Conservation (phyloP, 164 flowering plant genomes). For the Tinospora cordifolia region DNA sequence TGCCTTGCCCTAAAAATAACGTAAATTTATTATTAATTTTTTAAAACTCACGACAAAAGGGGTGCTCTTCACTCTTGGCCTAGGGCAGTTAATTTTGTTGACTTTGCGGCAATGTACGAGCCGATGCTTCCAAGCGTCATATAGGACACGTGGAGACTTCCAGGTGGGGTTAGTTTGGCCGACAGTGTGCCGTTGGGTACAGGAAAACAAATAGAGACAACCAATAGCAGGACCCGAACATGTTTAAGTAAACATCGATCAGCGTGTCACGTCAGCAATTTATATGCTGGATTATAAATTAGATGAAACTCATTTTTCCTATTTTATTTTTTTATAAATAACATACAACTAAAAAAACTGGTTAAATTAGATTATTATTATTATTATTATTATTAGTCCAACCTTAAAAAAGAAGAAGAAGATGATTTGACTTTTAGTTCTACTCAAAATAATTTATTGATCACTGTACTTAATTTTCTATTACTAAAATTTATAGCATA, state of each 20-base stretch:
- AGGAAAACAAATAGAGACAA: background rate
- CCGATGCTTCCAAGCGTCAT: background rate
- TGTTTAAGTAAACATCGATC: conserved; percentile 22
- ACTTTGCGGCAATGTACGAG: background rate
- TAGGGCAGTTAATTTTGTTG: background rate
- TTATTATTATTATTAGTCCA: too few relatives aligned
- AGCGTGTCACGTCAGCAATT: background rate
- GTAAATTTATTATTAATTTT: too few relatives aligned
- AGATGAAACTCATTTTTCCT: background rate
- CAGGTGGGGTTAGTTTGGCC: conserved; percentile 2
- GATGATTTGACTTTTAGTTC: too few relatives aligned
- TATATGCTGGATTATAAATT: background rate
- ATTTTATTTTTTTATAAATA: too few relatives aligned
- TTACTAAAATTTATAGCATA: too few relatives aligned
- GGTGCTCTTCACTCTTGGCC: too few relatives aligned
- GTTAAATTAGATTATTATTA: background rate
- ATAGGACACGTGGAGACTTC: background rate
- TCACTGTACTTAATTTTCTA: too few relatives aligned
- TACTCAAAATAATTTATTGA: too few relatives aligned
- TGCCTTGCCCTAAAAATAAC: too few relatives aligned
- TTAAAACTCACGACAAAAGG: too few relatives aligned
- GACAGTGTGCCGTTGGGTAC: conserved; percentile 19
- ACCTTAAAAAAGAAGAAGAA: too few relatives aligned
- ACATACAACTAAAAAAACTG: too few relatives aligned
- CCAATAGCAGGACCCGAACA: conserved; percentile 29